Conservation (phyloP, 2,329 filamentous ascomycete genomes). For the Botrytis byssoidea region DNA sequence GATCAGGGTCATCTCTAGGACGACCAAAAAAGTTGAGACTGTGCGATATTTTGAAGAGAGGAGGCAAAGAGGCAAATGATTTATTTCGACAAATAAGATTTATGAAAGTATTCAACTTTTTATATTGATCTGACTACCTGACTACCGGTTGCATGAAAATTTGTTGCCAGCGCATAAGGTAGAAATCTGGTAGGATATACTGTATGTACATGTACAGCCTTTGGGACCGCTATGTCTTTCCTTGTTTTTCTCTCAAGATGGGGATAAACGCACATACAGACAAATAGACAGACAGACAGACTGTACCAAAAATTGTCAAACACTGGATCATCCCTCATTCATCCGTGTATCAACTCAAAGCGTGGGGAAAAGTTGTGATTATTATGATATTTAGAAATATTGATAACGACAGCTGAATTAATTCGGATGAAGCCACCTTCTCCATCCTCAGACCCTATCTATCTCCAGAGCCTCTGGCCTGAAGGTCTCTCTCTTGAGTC, state of each 20-base stretch:
- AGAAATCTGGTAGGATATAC: not conserved
- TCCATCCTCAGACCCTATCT: not conserved
- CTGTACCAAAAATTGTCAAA: not conserved
- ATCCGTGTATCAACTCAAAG: not conserved
- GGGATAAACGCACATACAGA: not conserved
- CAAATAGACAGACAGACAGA: not conserved
- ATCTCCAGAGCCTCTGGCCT: not conserved
- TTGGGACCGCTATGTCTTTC: constrained; percentile 7
- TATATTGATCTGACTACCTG: constrained; percentile 8
- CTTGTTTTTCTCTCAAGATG: not conserved
- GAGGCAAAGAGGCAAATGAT: constrained; percentile 1
- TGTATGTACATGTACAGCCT: not conserved
- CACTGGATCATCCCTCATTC: not conserved
- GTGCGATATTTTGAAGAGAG: not conserved
- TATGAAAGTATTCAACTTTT: constrained; percentile 5
- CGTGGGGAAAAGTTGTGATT: not conserved
- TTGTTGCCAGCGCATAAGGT: constrained; percentile 19
- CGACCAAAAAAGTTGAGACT: constrained; percentile 8
- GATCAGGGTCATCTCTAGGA: not conserved
- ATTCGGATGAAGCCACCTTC: not conserved
- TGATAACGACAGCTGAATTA: not conserved
- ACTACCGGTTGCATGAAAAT: constrained; percentile 11
- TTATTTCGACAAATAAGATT: constrained; percentile 11
- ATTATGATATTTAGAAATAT: not conserved
- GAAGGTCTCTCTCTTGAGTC: not conserved